Evolutionary conservation across 108 stramenopile species (phyloP), one percentile per base, ranked within the genome.

Genomic region (Parietichytrium sp.): DNA sequence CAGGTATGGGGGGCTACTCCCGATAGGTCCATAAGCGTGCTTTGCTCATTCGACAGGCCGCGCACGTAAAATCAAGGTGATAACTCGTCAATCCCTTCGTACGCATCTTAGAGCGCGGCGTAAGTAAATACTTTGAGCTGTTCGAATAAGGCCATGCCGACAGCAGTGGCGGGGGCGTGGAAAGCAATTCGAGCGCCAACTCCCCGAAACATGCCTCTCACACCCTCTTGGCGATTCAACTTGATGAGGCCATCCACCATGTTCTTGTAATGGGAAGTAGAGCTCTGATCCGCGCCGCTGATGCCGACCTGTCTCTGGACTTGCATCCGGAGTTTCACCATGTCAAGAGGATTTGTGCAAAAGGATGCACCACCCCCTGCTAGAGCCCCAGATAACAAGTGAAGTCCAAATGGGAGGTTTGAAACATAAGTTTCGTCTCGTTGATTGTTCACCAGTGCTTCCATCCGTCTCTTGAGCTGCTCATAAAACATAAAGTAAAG

Each of bases 401-500:
- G 85, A 52, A 85, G 89, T 29, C 55, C 45, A 38, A 95, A 86
- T 0, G 93, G 88, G 6, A 96, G 29, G 13, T 78, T 45, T 85
- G 23, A 47, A 1, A 25, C 47, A 13, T 54, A 3, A 12, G 45
- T 16, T 30, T 25, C 29, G 15, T 7, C 30, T n/a, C 42, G n/a
- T 79, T 16, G 29, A 48, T 15, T 77, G 55, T 79, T 79, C n/a
- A 50, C 38, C 55, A 51, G 79, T 50, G 53, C n/a, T 45, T 49
- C 47, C 72, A 53, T 2, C 54, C 16, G 72, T 84, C 81, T 27
- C 83, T 96, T 96, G 78, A 92, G 86, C 77, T 88, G 81, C 83
- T 99, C 98, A 88, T 98, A 99, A 49, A 95, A 91, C 36, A 92
- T 85, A 88, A 98, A 99, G 82, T 97, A 98, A 33, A 98, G 52